Evolutionary conservation across 805 yeast species (phyloP).

Genomic region (Yamadazyma endophytica): DNA sequence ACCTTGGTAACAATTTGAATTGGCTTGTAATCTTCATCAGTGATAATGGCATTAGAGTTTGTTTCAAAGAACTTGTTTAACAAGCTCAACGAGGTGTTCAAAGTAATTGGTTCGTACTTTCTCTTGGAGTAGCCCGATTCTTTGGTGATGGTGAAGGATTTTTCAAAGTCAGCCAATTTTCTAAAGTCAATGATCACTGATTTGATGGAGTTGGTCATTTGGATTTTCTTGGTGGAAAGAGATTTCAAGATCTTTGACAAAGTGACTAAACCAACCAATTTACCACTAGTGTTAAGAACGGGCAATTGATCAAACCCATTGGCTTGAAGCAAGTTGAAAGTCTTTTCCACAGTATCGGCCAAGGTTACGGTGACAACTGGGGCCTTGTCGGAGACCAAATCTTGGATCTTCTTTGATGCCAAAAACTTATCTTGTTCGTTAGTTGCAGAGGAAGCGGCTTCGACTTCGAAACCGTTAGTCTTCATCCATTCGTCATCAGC

Average conservation of each 20-base stretch:
- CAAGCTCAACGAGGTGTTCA: slow-evolving; percentile 60
- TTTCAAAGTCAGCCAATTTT: slow-evolving; percentile 61
- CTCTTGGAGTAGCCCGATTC: slow-evolving; percentile 55
- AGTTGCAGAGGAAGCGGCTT: slow-evolving; percentile 37
- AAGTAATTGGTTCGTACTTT: slow-evolving; percentile 62
- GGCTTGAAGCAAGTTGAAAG: slow-evolving; percentile 64
- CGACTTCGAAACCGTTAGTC: slow-evolving; percentile 65
- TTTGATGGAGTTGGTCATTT: slow-evolving; percentile 51
- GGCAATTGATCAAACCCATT: slow-evolving; percentile 87
- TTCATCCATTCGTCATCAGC: slow-evolving; percentile 91
- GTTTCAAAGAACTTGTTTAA: slow-evolving; percentile 79
- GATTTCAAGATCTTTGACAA: slow-evolving; percentile 66
- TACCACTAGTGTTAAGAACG: slow-evolving; percentile 56
- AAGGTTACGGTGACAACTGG: slow-evolving; percentile 75
- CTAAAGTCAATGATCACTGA: slow-evolving; percentile 71
- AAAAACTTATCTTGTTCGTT: slow-evolving; percentile 41
- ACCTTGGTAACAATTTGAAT: slow-evolving; percentile 82
- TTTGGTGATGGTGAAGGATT: slow-evolving; percentile 59
- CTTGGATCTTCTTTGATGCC: slow-evolving; percentile 49
- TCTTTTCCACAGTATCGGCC: slow-evolving; percentile 56
- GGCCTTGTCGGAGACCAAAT: slow-evolving; percentile 58
- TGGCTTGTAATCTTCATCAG: slow-evolving; percentile 67
- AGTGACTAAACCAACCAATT: slow-evolving; percentile 72
- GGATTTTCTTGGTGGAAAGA: slow-evolving; percentile 57
- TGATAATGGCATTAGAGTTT: slow-evolving; percentile 78